Evolutionary conservation across 306 rosid genomes (phyloP).

Genomic region (Vigna unguiculata): DNA sequence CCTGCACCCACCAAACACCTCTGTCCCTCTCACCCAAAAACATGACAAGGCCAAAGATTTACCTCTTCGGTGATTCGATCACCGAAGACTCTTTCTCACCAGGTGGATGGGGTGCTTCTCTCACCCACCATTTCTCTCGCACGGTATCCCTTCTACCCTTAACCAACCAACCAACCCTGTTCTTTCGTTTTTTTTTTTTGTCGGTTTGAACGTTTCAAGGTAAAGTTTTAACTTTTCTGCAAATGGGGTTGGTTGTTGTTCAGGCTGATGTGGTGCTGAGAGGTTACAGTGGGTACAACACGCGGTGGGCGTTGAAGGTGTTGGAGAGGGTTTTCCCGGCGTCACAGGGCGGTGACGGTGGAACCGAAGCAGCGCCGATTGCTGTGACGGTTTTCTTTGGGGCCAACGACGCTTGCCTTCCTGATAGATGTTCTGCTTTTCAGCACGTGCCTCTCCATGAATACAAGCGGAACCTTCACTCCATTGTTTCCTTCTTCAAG

Average conservation of each 20-base stretch:
- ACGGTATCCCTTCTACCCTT: slow-evolving; percentile 46
- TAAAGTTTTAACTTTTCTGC: slow-evolving; percentile 24
- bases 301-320: slow-evolving; percentile 82
- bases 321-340: slow-evolving; percentile 66
- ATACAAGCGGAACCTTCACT: slow-evolving; percentile 68
- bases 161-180: background rate
- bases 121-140: slow-evolving; percentile 79
- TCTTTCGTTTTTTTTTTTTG: background rate
- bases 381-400: slow-evolving; percentile 87
- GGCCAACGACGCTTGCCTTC: slow-evolving; percentile 88
- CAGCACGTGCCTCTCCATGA: slow-evolving; percentile 82
- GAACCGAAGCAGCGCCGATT: slow-evolving; percentile 45
- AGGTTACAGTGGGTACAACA: slow-evolving; percentile 93
- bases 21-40: background rate
- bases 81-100: slow-evolving; percentile 67
- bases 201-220: slow-evolving; percentile 15
- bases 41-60: slow-evolving; percentile 72
- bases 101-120: slow-evolving; percentile 95
- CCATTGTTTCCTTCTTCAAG: slow-evolving; percentile 76
- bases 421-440: slow-evolving; percentile 68
- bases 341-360: slow-evolving; percentile 42
- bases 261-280: slow-evolving; percentile 74
- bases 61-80: slow-evolving; percentile 90
- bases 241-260: slow-evolving; percentile 29
- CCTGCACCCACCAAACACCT: background rate